Conservation (phyloP, 129 eudicot species). For the Tanacetum coccineum region DNA sequence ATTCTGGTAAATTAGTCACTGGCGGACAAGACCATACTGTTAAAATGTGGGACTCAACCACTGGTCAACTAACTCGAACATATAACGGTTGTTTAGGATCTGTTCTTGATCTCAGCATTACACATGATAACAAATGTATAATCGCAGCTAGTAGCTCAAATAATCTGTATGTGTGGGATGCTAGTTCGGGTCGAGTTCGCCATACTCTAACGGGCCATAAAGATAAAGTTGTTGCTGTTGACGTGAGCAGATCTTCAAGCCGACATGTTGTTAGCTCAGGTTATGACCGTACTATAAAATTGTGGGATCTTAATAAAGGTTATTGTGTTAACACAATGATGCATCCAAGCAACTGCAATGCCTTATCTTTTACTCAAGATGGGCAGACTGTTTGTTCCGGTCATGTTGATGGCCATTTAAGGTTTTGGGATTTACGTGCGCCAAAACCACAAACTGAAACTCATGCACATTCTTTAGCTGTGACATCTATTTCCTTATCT, state of each 20-base stretch:
- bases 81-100: conserved; percentile 80
- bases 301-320: conserved; percentile 93
- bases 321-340: conserved; percentile 74
- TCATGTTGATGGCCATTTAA: conserved; percentile 82
- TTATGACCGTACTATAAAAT: conserved; percentile 86
- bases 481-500: conserved; percentile 80
- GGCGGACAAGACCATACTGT: conserved; percentile 88
- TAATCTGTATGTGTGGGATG: conserved; percentile 79
- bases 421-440: conserved; percentile 79
- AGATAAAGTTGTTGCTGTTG: conserved; percentile 94
- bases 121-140: conserved; percentile 58
- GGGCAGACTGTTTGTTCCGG: conserved; percentile 91
- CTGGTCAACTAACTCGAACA: conserved; percentile 53
- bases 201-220: conserved; percentile 91
- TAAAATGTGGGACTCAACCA: conserved; percentile 80
- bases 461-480: conserved; percentile 76
- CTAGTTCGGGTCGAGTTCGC: conserved; percentile 59
- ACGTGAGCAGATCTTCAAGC: conserved; percentile 63
- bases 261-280: conserved; percentile 83
- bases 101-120: conserved; percentile 75
- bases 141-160: conserved; percentile 91
- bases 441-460: conserved; percentile 78
- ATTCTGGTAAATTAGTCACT: conserved; percentile 57
- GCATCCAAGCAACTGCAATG: conserved; percentile 79
- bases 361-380: conserved; percentile 70